Conservation (phyloP, 2,329 filamentous ascomycete genomes). For the Diplocarpon mali region DNA sequence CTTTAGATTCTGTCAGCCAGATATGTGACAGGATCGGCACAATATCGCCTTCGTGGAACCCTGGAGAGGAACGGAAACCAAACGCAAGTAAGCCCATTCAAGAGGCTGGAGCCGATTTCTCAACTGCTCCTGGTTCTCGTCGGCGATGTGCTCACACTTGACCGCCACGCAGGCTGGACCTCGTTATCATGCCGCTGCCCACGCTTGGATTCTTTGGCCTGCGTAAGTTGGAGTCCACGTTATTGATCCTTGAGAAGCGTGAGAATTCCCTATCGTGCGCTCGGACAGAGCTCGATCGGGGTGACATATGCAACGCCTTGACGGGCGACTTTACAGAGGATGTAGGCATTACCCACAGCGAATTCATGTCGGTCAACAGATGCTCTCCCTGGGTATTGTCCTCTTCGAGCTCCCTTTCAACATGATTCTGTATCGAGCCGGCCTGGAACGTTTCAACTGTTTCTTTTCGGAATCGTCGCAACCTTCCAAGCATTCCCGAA, state of each 20-base stretch:
- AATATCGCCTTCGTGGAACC: too few relatives aligned
- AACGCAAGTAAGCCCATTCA: background rate
- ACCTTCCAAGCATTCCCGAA: conserved; percentile 30
- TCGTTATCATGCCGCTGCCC: conserved; percentile 5
- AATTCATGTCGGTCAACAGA: conserved; percentile 25
- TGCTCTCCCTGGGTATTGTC: conserved; percentile 26
- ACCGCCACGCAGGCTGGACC: background rate
- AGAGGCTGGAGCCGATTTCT: background rate
- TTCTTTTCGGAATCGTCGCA: conserved; percentile 28
- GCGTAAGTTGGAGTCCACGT: background rate
- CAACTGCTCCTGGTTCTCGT: too few relatives aligned
- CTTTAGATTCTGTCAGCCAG: too few relatives aligned
- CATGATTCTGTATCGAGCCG: conserved; percentile 23
- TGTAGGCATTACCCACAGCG: conserved; percentile 21
- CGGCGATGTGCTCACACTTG: too few relatives aligned
- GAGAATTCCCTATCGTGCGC: background rate
- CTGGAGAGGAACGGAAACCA: conserved; percentile 1
- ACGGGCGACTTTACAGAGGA: conserved; percentile 26
- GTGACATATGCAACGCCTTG: conserved; percentile 28
- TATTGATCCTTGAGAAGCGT: background rate
- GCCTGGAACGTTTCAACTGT: conserved; percentile 27
- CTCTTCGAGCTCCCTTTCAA: conserved; percentile 28
- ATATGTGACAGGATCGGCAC: too few relatives aligned
- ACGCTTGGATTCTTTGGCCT: conserved; percentile 6
- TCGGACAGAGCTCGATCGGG: conserved; percentile 21